These are phyloP conservation scores for Cryphonectria carpinicola DNA, from an alignment of 2,329 filamentous ascomycete species.

Conservation along the genomic window DNA sequence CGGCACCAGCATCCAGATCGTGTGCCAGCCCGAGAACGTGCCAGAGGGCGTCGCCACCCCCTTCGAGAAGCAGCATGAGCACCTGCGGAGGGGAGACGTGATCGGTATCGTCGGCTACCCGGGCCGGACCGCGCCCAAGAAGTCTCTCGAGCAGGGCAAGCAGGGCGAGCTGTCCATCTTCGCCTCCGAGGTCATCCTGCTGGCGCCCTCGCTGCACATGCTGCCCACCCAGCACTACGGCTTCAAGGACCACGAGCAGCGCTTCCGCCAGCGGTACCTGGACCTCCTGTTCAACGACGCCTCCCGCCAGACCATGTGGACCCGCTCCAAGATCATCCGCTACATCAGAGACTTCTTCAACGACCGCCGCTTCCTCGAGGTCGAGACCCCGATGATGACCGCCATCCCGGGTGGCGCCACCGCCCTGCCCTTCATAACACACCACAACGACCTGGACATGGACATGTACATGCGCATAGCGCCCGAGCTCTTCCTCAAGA, in stretches of 20 bases:
- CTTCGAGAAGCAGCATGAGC: conserved; percentile 88
- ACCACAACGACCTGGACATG: conserved; percentile 95
- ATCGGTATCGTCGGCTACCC: conserved; percentile 86
- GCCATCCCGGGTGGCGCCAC: conserved; percentile 94
- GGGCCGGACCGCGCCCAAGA: conserved; percentile 86
- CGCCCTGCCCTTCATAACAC: conserved; percentile 90
- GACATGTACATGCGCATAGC: conserved; percentile 94
- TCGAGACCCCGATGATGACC: conserved; percentile 98
- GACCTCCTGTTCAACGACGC: conserved; percentile 97
- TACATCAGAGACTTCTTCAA: conserved; percentile 92
- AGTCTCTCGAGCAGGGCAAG: conserved; percentile 74
- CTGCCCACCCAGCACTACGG: conserved; percentile 90
- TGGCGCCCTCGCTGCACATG: conserved; percentile 90
- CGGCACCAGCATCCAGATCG: conserved; percentile 82
- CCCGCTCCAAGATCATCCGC: conserved; percentile 82
- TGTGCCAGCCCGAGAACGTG: conserved; percentile 85
- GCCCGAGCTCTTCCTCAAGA: conserved; percentile 96
- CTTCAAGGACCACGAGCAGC: conserved; percentile 92
- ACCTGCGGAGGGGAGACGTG: conserved; percentile 88
- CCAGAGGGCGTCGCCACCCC: conserved; percentile 62
- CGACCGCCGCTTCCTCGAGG: conserved; percentile 84
- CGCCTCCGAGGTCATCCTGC: conserved; percentile 80
- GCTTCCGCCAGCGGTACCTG: conserved; percentile 90
- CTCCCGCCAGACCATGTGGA: conserved; percentile 81
- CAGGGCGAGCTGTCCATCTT: conserved; percentile 95